phyloP scores from a whole-genome alignment of 306 rosid species.

The Mimosa bimucronata region DNA sequence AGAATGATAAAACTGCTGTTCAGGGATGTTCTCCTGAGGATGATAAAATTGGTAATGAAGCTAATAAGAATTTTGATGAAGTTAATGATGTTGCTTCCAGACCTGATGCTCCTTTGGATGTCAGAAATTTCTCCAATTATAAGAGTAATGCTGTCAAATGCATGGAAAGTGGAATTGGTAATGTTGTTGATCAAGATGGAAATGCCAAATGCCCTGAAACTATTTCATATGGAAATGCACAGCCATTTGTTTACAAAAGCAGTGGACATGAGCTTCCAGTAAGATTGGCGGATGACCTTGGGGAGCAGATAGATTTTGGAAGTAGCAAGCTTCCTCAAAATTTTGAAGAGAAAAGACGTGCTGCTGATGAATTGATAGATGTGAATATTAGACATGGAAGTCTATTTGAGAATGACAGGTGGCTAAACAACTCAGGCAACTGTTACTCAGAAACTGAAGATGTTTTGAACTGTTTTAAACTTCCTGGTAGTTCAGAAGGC shows the following conservation, averaged over 20 bases:
- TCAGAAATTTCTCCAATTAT: slow-evolving; percentile 34
- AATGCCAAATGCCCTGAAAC: slow-evolving; percentile 33
- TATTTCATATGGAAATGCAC: slow-evolving; percentile 37
- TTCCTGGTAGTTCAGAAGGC: slow-evolving; percentile 45
- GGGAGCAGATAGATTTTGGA: slow-evolving; percentile 37
- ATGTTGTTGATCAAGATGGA: slow-evolving; percentile 38
- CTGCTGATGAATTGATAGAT: slow-evolving; percentile 36
- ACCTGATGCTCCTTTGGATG: slow-evolving; percentile 36
- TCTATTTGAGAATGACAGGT: slow-evolving; percentile 38
- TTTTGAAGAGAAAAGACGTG: slow-evolving; percentile 33
- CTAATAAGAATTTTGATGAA: slow-evolving; percentile 40
- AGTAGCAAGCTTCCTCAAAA: slow-evolving; percentile 45
- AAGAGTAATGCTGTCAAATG: slow-evolving; percentile 22
- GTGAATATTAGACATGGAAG: slow-evolving; percentile 39
- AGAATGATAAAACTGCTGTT: slow-evolving; percentile 39
- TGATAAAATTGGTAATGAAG: slow-evolving; percentile 33
- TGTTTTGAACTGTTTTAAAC: slow-evolving; percentile 34
- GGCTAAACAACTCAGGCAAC: slow-evolving; percentile 35
- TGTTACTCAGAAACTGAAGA: slow-evolving; percentile 35
- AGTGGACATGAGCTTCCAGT: slow-evolving; percentile 33
- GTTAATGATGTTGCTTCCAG: slow-evolving; percentile 39
- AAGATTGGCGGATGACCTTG: slow-evolving; percentile 34
- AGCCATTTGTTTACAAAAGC: slow-evolving; percentile 26
- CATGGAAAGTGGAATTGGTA: slow-evolving; percentile 36
- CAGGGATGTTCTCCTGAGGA: slow-evolving; percentile 37